Conservation (phyloP, 768 basidiomycete species). For the Boletus speciosus region DNA sequence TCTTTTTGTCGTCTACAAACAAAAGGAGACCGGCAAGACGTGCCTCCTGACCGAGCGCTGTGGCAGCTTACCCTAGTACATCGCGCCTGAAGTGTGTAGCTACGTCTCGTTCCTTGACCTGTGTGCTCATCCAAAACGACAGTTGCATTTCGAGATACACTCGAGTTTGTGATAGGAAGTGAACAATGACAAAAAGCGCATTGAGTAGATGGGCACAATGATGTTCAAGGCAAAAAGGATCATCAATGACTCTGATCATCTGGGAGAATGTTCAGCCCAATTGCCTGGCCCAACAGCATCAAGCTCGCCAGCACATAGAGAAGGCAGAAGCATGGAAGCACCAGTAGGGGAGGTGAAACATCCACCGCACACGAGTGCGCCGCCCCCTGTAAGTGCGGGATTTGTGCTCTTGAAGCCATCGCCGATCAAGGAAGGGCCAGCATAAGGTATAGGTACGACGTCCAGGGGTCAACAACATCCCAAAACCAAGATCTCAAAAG, state of each 20-base stretch:
- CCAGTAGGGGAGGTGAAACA: background rate
- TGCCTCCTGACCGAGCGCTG: conserved; percentile 77
- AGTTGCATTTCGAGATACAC: conserved; percentile 51
- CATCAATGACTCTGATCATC: background rate
- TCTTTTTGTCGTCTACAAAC: conserved; percentile 81
- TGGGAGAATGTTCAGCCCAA: no score
- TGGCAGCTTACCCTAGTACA: conserved; percentile 83
- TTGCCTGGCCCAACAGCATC: background rate
- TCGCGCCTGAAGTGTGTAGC: conserved; percentile 80
- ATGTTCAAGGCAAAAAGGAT: background rate
- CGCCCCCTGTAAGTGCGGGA: background rate
- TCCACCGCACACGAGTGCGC: background rate
- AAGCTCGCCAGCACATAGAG: background rate
- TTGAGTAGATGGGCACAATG: background rate
- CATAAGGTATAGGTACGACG: background rate
- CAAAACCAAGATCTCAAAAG: no score
- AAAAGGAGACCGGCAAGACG: conserved; percentile 77
- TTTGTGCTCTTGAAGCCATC: background rate
- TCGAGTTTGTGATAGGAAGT: background rate
- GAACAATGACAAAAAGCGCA: no score
- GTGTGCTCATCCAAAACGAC: background rate
- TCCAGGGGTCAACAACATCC: background rate
- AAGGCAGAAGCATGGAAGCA: background rate
- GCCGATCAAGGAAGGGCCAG: background rate
- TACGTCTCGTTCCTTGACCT: background rate